Conservation (phyloP, 2,329 filamentous ascomycete species). For the Fusarium oligoseptatum region DNA sequence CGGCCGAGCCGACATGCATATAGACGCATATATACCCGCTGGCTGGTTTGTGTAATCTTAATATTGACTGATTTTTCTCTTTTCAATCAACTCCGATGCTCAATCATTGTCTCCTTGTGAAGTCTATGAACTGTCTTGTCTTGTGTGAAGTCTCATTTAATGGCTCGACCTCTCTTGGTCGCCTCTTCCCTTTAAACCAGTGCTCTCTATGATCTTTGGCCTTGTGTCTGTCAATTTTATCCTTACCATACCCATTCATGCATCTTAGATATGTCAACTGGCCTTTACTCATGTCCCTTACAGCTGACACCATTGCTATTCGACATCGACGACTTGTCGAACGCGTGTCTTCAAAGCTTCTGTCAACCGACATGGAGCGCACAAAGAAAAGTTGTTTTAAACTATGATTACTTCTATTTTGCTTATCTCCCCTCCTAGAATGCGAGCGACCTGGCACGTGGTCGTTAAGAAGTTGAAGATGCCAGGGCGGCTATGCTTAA, state of each 20-base stretch:
- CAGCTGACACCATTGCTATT: neutral
- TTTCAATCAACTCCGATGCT: slow-evolving; percentile 37
- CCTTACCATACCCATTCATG: neutral
- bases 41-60: slow-evolving; percentile 53
- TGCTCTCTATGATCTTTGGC: neutral
- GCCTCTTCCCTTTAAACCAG: neutral
- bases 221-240: neutral
- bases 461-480: too few relatives aligned
- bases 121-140: neutral
- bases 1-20: slow-evolving; percentile 47
- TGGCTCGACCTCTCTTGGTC: neutral
- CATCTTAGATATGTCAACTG: neutral
- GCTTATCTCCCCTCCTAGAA: neutral
- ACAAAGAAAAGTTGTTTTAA: neutral
- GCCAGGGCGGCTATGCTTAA: too few relatives aligned
- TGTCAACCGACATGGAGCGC: neutral
- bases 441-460: too few relatives aligned
- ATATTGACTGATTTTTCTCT: slow-evolving; percentile 44
- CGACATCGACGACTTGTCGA: neutral
- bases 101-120: neutral
- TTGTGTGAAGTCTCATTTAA: neutral
- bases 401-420: neutral
- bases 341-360: too few relatives aligned
- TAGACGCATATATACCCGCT: slow-evolving; percentile 49
- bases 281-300: neutral